These are phyloP conservation scores for Beta macrorhiza DNA, from an alignment of 179 eudicot genomes.

Conservation along the genomic window DNA sequence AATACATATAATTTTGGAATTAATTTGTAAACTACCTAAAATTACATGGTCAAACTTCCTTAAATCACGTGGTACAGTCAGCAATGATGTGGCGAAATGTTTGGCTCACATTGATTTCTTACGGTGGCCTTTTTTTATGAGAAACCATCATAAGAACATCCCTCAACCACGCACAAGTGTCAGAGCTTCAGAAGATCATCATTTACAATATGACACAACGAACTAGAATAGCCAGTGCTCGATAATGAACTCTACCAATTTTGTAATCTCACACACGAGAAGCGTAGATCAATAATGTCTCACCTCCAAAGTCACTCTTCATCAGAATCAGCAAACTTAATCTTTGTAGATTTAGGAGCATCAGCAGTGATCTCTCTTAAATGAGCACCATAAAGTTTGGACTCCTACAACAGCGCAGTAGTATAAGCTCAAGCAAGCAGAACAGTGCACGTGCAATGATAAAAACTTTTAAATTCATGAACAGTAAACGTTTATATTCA, in stretches of 20 bases:
- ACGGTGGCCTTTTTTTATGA: too few species aligned
- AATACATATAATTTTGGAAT: too few species aligned
- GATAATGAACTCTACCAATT: neutral
- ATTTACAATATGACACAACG: neutral
- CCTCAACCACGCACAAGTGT: neutral
- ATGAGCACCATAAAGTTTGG: conserved; percentile 95
- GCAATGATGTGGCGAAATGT: too few species aligned
- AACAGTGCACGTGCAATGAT: neutral
- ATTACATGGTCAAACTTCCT: too few species aligned
- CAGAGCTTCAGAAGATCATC: conserved; percentile 1
- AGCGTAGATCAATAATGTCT: neutral
- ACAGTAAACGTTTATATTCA: too few species aligned
- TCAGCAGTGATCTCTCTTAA: conserved; percentile 75
- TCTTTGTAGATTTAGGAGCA: conserved; percentile 93
- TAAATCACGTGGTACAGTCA: too few species aligned
- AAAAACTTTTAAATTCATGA: neutral
- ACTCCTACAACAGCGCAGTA: conserved; percentile 52
- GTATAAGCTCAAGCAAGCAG: neutral
- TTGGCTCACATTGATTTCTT: too few species aligned
- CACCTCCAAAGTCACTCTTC: conserved; percentile 42
- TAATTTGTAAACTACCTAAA: too few species aligned
- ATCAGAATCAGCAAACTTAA: conserved; percentile 65
- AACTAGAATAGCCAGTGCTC: neutral
- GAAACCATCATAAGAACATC: too few species aligned
- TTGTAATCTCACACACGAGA: neutral